Conservation (phyloP, 208 protist genomes). For the Cochliopodium minus region DNA sequence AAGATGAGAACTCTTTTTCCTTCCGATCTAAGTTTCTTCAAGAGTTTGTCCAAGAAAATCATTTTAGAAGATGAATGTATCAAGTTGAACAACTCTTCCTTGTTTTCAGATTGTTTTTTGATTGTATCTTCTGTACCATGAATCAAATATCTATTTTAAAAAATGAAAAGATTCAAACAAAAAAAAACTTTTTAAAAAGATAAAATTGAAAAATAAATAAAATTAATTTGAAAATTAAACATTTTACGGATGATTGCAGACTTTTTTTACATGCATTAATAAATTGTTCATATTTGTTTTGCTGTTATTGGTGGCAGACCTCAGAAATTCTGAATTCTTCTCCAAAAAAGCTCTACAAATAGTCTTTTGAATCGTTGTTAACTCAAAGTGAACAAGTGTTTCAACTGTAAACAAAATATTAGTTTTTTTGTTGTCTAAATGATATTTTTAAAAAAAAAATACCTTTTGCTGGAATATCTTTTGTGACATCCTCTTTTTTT, state of each 20-base stretch:
- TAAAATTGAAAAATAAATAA: too few species aligned
- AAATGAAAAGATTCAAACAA: too few species aligned
- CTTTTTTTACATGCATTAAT: slow-evolving; percentile 59
- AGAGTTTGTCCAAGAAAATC: slow-evolving; percentile 65
- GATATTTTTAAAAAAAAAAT: too few species aligned
- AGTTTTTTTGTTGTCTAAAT: too few species aligned
- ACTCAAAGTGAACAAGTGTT: not conserved
- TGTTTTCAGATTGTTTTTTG: too few species aligned
- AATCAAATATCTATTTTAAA: too few species aligned
- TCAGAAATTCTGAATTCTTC: slow-evolving; percentile 31
- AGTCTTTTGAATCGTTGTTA: not conserved
- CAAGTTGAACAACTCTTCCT: slow-evolving; percentile 39
- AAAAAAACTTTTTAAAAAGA: too few species aligned
- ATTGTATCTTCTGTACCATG: too few species aligned
- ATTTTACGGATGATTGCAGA: slow-evolving; percentile 60
- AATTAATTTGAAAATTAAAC: too few species aligned
- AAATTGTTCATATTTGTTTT: slow-evolving; percentile 37
- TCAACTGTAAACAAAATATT: too few species aligned
- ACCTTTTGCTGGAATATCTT: not conserved
- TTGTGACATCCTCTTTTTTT: not conserved
- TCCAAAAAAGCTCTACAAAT: not conserved
- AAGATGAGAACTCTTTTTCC: slow-evolving; percentile 51
- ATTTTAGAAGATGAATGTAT: slow-evolving; percentile 53
- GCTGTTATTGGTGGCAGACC: not conserved
- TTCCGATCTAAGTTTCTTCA: slow-evolving; percentile 47